These are phyloP conservation scores for Arthrobotrys iridis DNA, from an alignment of 2,329 filamentous ascomycete genomes.

Conservation along the genomic window DNA sequence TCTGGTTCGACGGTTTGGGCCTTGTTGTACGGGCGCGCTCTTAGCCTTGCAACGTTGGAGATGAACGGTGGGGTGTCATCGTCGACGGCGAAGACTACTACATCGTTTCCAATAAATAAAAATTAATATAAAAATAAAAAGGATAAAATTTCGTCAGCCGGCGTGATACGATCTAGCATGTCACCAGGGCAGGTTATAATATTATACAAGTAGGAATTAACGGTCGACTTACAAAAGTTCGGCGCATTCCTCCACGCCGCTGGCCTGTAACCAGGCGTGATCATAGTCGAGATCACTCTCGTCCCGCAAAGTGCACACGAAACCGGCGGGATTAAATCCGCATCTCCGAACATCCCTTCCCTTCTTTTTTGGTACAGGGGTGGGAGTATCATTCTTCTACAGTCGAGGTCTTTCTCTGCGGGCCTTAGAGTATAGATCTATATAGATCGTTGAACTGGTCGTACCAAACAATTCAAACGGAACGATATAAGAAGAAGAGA, in stretches of 20 bases:
- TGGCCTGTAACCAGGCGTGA: not conserved
- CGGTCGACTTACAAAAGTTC: not conserved
- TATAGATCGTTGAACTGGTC: not conserved
- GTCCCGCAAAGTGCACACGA: not conserved
- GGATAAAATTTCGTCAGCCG: too few relatives aligned
- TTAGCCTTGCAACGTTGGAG: not conserved
- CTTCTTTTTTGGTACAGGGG: too few relatives aligned
- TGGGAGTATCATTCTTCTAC: too few relatives aligned
- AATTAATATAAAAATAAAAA: too few relatives aligned
- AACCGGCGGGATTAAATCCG: not conserved
- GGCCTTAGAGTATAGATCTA: too few relatives aligned
- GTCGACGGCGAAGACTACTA: not conserved
- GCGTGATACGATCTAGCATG: too few relatives aligned
- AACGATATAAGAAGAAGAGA: not conserved
- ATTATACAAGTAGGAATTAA: too few relatives aligned
- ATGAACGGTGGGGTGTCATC: not conserved
- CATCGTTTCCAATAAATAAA: too few relatives aligned
- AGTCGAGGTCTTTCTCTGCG: too few relatives aligned
- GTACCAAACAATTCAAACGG: not conserved
- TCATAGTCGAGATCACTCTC: not conserved
- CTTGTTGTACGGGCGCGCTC: not conserved
- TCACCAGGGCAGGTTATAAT: too few relatives aligned
- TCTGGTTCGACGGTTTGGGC: not conserved
- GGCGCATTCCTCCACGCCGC: not conserved
- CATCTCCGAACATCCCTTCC: too few relatives aligned